A percentile compares a stretch with the other conserved stretches of the same genome.
phyloP scores from a whole-genome alignment of 2,329 filamentous ascomycete species.

The Endothia cerciana region DNA sequence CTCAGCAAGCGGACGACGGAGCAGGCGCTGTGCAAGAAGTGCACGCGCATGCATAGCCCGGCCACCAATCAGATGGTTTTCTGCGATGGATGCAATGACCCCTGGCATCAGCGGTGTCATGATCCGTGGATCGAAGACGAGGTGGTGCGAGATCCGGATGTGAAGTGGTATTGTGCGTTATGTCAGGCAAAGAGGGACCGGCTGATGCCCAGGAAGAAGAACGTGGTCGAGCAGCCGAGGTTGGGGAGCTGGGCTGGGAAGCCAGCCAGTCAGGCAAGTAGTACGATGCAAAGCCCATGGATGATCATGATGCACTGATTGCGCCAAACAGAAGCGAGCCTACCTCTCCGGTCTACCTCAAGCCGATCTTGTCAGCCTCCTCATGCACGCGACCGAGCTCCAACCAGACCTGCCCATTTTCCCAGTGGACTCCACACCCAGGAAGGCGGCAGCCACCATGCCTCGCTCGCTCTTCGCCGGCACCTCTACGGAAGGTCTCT shows the following conservation, averaged over 20 bases:
- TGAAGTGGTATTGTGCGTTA: conserved; percentile 71
- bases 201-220: conserved; percentile 30
- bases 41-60: conserved; percentile 72
- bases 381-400: conserved; percentile 63
- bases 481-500: conserved; percentile 31
- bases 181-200: conserved; percentile 55
- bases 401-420: conserved; percentile 72
- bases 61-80: conserved; percentile 81
- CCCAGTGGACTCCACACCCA: conserved; percentile 36
- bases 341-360: conserved; percentile 67
- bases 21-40: conserved; percentile 70
- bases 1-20: conserved; percentile 64
- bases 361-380: conserved; percentile 64
- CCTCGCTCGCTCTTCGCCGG: conserved; percentile 34
- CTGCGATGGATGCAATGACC: conserved; percentile 78
- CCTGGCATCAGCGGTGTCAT: conserved; percentile 84
- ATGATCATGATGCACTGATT: neutral
- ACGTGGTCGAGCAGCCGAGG: conserved; percentile 30
- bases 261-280: conserved; percentile 44
- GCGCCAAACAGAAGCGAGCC: conserved; percentile 54
- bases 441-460: conserved; percentile 33
- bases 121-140: conserved; percentile 73
- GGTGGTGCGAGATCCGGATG: conserved; percentile 66
- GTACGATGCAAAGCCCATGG: neutral
- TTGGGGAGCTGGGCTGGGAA: conserved; percentile 41